A percentile compares a stretch with the other conserved stretches of the same genome.
Conservation (phyloP, 441 rosid genomes). For the Euphorbia celastroides region DNA sequence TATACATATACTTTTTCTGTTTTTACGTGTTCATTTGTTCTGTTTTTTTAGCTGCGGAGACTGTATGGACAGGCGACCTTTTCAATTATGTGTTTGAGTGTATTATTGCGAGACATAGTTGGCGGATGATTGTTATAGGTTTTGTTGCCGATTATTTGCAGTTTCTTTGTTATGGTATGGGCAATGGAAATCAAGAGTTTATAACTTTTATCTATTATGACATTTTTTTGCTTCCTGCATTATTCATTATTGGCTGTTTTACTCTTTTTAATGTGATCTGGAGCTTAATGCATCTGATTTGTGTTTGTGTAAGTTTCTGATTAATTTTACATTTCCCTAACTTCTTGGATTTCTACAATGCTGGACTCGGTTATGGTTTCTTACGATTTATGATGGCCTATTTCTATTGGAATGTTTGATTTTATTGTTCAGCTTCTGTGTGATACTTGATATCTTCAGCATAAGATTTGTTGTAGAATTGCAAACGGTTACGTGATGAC, state of each 20-base stretch:
- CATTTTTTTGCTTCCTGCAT: neutral
- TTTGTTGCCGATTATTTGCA: neutral
- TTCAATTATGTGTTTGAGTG: neutral
- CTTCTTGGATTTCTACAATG: constrained; percentile 1
- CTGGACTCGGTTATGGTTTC: constrained; percentile 5
- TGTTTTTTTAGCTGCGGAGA: constrained; percentile 7
- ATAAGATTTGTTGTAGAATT: constrained; percentile 2
- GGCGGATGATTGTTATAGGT: constrained; percentile 5
- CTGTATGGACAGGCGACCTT: no score
- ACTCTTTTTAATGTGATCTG: constrained; percentile 9
- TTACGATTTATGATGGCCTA: neutral
- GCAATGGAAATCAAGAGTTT: neutral
- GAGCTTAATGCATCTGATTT: neutral
- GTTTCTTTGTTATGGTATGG: neutral
- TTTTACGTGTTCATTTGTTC: constrained; percentile 2
- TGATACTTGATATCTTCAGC: neutral
- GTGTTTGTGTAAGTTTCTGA: neutral
- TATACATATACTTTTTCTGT: neutral
- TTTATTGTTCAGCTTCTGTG: neutral
- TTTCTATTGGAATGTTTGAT: constrained; percentile 8
- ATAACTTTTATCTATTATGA: neutral
- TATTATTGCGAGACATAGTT: neutral
- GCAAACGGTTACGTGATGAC: neutral
- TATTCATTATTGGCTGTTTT: neutral
- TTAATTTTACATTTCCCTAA: neutral